Evolutionary conservation across 306 rosid genomes (phyloP).

Genomic region (Cicer cuneatum): DNA sequence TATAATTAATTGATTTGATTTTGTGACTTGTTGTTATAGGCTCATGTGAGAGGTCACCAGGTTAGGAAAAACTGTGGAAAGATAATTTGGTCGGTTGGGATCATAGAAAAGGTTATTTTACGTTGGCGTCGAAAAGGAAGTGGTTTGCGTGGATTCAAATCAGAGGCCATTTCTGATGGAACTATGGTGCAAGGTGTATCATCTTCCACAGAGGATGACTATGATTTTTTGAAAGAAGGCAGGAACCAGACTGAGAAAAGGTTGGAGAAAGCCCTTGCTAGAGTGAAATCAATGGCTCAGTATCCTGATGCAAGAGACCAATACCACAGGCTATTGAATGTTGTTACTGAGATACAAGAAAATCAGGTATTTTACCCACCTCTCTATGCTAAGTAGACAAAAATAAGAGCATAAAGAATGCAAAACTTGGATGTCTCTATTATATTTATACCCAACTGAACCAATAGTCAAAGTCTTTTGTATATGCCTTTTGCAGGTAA

Average conservation of each 20-base stretch:
- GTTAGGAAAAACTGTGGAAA: constrained; percentile 70
- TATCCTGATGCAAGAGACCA: constrained; percentile 94
- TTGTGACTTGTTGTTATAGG: constrained; percentile 54
- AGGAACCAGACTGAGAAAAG: constrained; percentile 84
- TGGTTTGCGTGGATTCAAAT: constrained; percentile 85
- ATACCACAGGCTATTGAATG: constrained; percentile 76
- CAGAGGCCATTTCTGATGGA: constrained; percentile 57
- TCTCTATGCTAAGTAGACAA: background rate
- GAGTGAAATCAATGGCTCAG: constrained; percentile 92
- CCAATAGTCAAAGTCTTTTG: background rate
- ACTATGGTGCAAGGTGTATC: constrained; percentile 52
- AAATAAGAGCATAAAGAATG: constrained; percentile 8
- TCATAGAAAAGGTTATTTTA: constrained; percentile 80
- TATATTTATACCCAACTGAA: background rate
- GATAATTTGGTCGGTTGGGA: constrained; percentile 83
- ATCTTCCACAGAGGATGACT: constrained; percentile 61
- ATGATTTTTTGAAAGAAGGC: constrained; percentile 76
- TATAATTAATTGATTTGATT: constrained; percentile 11
- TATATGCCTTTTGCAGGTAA: constrained; percentile 52
- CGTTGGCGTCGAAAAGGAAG: constrained; percentile 91
- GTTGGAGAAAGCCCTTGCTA: constrained; percentile 80
- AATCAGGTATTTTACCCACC: constrained; percentile 63
- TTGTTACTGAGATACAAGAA: constrained; percentile 65
- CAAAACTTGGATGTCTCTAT: constrained; percentile 12
- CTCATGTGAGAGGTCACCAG: constrained; percentile 94